Evolutionary conservation across 2,329 filamentous ascomycete species (phyloP), one percentile per base, ranked within the genome.

Genomic region (Xylariaceae sp.): DNA sequence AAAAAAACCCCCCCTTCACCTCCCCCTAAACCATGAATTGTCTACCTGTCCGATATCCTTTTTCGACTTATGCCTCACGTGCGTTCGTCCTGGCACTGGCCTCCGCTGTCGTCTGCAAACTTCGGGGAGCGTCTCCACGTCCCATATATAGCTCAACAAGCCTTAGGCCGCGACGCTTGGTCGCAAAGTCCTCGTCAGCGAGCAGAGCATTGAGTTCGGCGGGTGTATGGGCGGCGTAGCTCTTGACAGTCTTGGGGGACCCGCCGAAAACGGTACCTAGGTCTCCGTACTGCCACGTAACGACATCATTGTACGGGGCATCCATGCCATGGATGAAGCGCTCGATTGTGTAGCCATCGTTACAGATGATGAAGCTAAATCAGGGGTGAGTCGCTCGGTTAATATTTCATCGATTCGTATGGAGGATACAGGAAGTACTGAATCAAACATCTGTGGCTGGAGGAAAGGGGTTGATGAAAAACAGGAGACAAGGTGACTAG

Each of bases 301-400:
- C 81, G 54, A 96, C 87, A 69, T 96, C 90, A 70, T 96, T 96
- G 78, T 96, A 96, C 23, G 71, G 72, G 28, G 85, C 90, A 7
- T 92, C 79, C 86, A 89, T 89, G 50, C 91, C 91, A 74, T 96
- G 92, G 68, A 96, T 96, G 72, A 86, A 90, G 26, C 92, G 86
- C 76, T 96, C 92, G 71, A 96, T 95, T 8, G 92, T 95, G 76
- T 90, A 96, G 9, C 92, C 92, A 36, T 93, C 86, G 72, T 96
- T 96, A 80, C 90, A 92, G 65, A 96, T 88, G 61, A 95, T 81
- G 72, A 96, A 94, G 61, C 84, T 86, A 53, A 6, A 17, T n/a
- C 23, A 24, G 16, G 12, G 33, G 53, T 53, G 46, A 31, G n/a
- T 47, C 2, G 3, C 19, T 39, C 34, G 1, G 6, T 4, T 4